phyloP scores from a whole-genome alignment of 78 protist species.

The Dictyostelium discoideum region DNA sequence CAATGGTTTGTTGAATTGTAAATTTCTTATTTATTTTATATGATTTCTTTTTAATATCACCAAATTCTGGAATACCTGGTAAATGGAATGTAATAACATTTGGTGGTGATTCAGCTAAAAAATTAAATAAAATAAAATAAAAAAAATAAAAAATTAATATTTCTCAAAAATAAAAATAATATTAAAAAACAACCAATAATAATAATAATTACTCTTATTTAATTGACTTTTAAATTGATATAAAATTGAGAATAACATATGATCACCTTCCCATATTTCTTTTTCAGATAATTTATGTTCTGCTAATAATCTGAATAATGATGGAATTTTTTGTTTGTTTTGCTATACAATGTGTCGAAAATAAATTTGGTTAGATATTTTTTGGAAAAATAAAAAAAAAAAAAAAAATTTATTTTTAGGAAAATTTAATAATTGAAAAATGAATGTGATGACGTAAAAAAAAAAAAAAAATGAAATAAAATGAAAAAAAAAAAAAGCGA shows the following conservation, averaged over 20 bases:
- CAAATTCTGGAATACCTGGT: constrained; percentile 62
- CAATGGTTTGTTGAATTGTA: constrained; percentile 52
- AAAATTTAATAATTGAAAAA: not conserved
- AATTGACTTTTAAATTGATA: constrained; percentile 79
- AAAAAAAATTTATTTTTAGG: too few relatives aligned
- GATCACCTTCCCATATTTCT: constrained; percentile 81
- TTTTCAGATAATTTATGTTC: constrained; percentile 74
- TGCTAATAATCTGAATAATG: constrained; percentile 75
- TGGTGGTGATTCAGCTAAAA: constrained; percentile 70
- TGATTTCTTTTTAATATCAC: constrained; percentile 54
- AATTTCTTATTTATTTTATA: constrained; percentile 70
- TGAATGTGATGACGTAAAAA: not conserved
- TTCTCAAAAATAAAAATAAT: not conserved
- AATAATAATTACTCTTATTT: constrained; percentile 12
- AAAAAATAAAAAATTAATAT: not conserved
- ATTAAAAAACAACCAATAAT: too few relatives aligned
- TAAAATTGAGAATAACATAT: constrained; percentile 46
- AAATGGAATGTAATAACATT: constrained; percentile 68
- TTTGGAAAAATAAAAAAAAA: not conserved
- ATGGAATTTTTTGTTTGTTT: constrained; percentile 71
- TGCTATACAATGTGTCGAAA: not conserved
- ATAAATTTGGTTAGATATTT: not conserved
- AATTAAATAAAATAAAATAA: not conserved
- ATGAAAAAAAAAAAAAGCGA: not conserved
- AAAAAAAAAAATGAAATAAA: not conserved